phyloP scores from a whole-genome alignment of 1,284 basidiomycete species.

The Acaromyces ingoldii region DNA sequence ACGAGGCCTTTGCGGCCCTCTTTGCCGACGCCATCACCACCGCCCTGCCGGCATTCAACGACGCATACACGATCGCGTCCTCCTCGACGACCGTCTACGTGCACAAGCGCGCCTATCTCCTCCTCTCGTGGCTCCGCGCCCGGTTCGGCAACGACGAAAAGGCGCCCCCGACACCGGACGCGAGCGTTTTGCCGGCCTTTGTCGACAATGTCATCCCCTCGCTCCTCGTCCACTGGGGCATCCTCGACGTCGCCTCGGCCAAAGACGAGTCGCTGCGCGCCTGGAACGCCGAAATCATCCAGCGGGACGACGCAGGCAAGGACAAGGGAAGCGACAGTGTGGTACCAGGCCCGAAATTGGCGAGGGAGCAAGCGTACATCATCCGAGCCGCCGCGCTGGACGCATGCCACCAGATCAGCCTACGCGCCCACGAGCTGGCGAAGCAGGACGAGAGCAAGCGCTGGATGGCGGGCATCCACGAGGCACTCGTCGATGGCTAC shows the following conservation, averaged over 20 bases:
- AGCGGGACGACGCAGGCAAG: neutral
- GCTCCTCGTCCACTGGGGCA: conserved; percentile 68
- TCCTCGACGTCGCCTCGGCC: conserved; percentile 62
- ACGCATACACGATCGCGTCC: conserved; percentile 11
- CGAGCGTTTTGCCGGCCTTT: conserved; percentile 61
- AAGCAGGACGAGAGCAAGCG: neutral
- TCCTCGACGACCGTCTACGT: conserved; percentile 59
- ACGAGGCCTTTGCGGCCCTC: neutral
- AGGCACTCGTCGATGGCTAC: conserved; percentile 39
- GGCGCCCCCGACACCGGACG: neutral
- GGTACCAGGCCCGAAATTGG: conserved; percentile 17
- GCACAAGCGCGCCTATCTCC: conserved; percentile 81
- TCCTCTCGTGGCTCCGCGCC: conserved; percentile 54
- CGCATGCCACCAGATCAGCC: conserved; percentile 24
- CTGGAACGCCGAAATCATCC: conserved; percentile 1
- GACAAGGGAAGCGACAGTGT: neutral
- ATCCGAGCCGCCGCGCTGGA: conserved; percentile 35
- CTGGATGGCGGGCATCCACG: conserved; percentile 28
- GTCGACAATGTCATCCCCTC: conserved; percentile 82
- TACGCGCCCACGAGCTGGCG: conserved; percentile 21
- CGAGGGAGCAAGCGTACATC: conserved; percentile 32
- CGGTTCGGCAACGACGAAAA: neutral
- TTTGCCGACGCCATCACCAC: neutral
- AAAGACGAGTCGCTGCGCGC: neutral
- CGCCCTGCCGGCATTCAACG: conserved; percentile 8